Percentiles rank a stretch among this genome's conserved stretches.
These are phyloP conservation scores for Fusarium sp. DNA, from an alignment of 2,329 filamentous ascomycete species.

Conservation along the genomic window DNA sequence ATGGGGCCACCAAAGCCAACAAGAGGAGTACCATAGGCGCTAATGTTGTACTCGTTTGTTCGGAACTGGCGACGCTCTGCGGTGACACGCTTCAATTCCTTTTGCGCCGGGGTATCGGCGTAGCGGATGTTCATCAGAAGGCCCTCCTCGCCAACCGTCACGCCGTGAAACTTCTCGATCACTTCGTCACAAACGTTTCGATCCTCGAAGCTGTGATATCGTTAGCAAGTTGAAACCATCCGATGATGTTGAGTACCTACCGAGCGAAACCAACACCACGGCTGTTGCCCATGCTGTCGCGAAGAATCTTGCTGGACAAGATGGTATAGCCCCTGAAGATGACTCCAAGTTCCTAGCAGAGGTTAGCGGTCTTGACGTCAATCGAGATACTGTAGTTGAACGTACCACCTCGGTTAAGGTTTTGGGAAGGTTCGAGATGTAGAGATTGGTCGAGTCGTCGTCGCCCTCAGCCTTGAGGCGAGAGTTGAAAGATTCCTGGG, in stretches of 20 bases:
- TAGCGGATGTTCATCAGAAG: conserved; percentile 94
- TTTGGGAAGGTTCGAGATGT: conserved; percentile 97
- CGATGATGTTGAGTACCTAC: conserved; percentile 64
- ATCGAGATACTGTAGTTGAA: conserved; percentile 27
- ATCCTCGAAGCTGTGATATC: conserved; percentile 80
- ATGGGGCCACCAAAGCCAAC: conserved; percentile 66
- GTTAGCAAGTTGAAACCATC: conserved; percentile 10
- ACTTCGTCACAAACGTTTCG: conserved; percentile 93
- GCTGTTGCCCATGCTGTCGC: conserved; percentile 91
- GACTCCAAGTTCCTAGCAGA: conserved; percentile 76
- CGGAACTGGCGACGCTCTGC: conserved; percentile 96
- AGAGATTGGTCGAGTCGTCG: conserved; percentile 91
- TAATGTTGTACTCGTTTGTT: conserved; percentile 92
- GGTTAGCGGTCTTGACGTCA: conserved; percentile 25
- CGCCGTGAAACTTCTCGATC: conserved; percentile 88
- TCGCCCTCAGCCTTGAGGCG: conserved; percentile 97
- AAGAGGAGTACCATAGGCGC: conserved; percentile 75
- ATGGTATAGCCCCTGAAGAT: conserved; percentile 88
- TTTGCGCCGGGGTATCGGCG: conserved; percentile 96
- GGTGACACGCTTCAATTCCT: conserved; percentile 95
- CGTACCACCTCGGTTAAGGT: conserved; percentile 90
- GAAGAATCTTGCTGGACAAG: conserved; percentile 94
- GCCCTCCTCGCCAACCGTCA: conserved; percentile 81
- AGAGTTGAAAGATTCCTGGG: conserved; percentile 95
- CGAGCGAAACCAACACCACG: conserved; percentile 98